phyloP scores from a whole-genome alignment of 1,284 basidiomycete genomes.

The Cronartium ribicola region DNA sequence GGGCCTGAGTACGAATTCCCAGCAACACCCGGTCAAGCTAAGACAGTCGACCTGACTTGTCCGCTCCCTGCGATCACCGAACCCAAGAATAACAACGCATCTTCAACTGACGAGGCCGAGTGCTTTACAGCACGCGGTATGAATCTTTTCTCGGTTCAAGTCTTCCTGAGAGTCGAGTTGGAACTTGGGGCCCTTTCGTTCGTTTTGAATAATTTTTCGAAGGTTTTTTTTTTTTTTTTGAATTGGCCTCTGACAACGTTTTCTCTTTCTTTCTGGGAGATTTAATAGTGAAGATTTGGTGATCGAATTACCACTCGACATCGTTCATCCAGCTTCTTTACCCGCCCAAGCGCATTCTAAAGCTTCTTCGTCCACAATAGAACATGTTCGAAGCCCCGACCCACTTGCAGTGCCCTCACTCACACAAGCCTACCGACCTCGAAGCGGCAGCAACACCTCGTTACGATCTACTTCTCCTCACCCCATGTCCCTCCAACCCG shows the following conservation, averaged over 20 bases:
- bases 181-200: slow-evolving; percentile 47
- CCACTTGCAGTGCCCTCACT: slow-evolving; percentile 11
- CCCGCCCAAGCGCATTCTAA: slow-evolving; percentile 44
- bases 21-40: slow-evolving; percentile 41
- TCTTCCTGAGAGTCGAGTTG: slow-evolving; percentile 44
- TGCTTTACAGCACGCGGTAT: slow-evolving; percentile 45
- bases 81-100: slow-evolving; percentile 18
- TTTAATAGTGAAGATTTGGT: slow-evolving; percentile 44
- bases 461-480: slow-evolving; percentile 38
- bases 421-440: slow-evolving; percentile 9
- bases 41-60: slow-evolving; percentile 36
- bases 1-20: slow-evolving; percentile 46
- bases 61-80: slow-evolving; percentile 38
- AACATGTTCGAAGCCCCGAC: slow-evolving; percentile 19
- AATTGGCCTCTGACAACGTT: neutral
- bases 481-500: slow-evolving; percentile 35
- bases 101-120: neutral
- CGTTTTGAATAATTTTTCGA: no score
- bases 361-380: slow-evolving; percentile 24
- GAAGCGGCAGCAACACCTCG: slow-evolving; percentile 19
- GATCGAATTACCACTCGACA: slow-evolving; percentile 48
- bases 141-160: slow-evolving; percentile 47
- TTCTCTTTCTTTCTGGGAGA: neutral
- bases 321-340: slow-evolving; percentile 47
- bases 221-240: slow-evolving; percentile 14